These are phyloP conservation scores for Cryptococcus sp. DNA, from an alignment of 1,284 basidiomycete genomes.

Conservation along the genomic window DNA sequence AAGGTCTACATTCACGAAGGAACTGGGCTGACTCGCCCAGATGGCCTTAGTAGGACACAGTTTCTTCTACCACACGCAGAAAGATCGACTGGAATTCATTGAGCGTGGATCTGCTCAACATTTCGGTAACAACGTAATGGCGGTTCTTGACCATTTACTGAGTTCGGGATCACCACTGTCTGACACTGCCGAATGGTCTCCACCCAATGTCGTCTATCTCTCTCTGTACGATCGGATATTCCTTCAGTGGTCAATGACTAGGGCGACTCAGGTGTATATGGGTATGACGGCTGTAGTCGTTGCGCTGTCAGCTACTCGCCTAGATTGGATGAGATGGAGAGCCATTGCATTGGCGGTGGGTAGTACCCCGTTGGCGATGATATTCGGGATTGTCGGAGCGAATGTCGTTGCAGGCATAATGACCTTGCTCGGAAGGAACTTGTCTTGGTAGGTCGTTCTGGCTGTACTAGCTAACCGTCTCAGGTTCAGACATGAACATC, in stretches of 20 bases:
- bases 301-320: constrained; percentile 33
- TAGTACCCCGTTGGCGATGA: constrained; percentile 50
- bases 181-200: constrained; percentile 26
- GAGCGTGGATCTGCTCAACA: constrained; percentile 56
- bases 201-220: constrained; percentile 61
- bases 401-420: constrained; percentile 73
- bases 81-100: constrained; percentile 30
- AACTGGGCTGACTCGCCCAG: constrained; percentile 47
- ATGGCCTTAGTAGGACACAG: constrained; percentile 90
- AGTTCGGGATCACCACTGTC: constrained; percentile 37
- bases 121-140: constrained; percentile 87
- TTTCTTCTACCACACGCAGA: constrained; percentile 7
- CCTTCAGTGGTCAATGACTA: constrained; percentile 63
- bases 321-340: constrained; percentile 37
- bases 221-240: constrained; percentile 65
- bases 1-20: too few species aligned
- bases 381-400: constrained; percentile 56
- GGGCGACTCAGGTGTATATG: constrained; percentile 67
- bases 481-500: constrained; percentile 75
- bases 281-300: constrained; percentile 50
- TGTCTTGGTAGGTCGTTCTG: constrained; percentile 38
- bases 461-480: constrained; percentile 33
- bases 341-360: constrained; percentile 52
- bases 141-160: constrained; percentile 75
- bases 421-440: constrained; percentile 58